phyloP scores from a whole-genome alignment of 2,329 filamentous ascomycete genomes.

The Fusarium buharicum region DNA sequence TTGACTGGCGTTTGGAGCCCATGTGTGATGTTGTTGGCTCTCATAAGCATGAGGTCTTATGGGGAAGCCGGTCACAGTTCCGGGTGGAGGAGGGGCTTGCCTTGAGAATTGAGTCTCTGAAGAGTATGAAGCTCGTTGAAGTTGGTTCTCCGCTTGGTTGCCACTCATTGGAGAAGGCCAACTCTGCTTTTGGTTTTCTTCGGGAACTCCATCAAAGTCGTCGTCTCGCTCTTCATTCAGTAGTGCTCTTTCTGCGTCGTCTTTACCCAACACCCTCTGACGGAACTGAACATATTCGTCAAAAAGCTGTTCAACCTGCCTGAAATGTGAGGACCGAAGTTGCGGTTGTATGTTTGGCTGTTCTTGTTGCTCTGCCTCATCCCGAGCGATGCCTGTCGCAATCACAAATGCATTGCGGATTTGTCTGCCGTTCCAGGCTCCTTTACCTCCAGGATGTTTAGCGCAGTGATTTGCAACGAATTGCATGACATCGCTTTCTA shows the following conservation, averaged over 20 bases:
- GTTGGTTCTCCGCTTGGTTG: background rate
- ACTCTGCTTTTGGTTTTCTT: background rate
- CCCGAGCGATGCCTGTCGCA: slow-evolving; percentile 1
- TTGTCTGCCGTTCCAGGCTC: slow-evolving; percentile 12
- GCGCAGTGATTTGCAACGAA: slow-evolving; percentile 2
- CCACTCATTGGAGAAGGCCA: background rate
- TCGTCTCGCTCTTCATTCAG: slow-evolving; percentile 16
- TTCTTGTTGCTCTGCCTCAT: background rate
- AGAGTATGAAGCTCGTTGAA: background rate
- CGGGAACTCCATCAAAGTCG: slow-evolving; percentile 3
- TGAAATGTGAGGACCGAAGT: slow-evolving; percentile 11
- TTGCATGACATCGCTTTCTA: background rate
- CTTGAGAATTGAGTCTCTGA: background rate
- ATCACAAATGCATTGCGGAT: slow-evolving; percentile 13
- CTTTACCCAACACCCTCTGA: background rate
- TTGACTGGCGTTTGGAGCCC: background rate
- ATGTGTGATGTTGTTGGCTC: background rate
- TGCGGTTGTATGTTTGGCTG: background rate
- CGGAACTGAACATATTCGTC: slow-evolving; percentile 3
- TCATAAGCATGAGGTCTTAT: background rate
- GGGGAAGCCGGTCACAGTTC: background rate
- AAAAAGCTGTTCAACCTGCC: slow-evolving; percentile 4
- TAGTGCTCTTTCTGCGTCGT: slow-evolving; percentile 4
- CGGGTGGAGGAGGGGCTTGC: background rate
- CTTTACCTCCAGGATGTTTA: slow-evolving; percentile 1